Evolutionary conservation across 2,329 filamentous ascomycete genomes (phyloP), one percentile per base, ranked within the genome.

Genomic region (Fusarium nisikadoi): DNA sequence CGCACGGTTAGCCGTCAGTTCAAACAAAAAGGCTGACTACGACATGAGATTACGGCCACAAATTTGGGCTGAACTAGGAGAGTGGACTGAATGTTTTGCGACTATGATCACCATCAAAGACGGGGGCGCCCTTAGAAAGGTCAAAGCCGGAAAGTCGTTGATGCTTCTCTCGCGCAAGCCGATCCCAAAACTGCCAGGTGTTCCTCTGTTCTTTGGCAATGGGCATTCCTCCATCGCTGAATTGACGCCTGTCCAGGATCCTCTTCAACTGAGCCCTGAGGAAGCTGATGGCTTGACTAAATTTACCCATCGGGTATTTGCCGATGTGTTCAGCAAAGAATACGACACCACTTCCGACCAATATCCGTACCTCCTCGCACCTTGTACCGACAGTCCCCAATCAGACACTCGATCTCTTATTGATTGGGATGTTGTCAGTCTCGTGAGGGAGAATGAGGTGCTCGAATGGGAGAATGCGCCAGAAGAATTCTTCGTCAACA

Each of bases 271-370:
- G 0, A 79, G 82, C 0, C 74, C 83, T 0, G 76, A 82, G 0
- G 78, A 85, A 3, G 71, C 94, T 1, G 80, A 87, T 2, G 79
- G 83, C 3, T 79, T 98, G n/a, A 90, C 90, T 2, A 81, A 80
- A 0, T 97, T 96, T 78, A 97, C 93, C 0, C 82, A 97, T 43
- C 86, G 88, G 8, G 81, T 97, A 0, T 98, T 97, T 80, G 83
- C 89, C 20, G 94, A 98, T 74, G 84, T 98, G 0, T 98, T 97
- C 83, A 95, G 94, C 80, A 99, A 99, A 80, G 86, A 86, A 6
- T 99, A 94, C 76, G 90, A 93, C 53, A 84, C 88, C 0, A 85
- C 90, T 20, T 74, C 85, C 0, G 81, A 86, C 2, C 89, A 91
- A 33, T 87, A 97, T 79, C 92, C 94, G 0, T 99, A 98, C 80